Evolutionary conservation across 805 yeast genomes (phyloP).

Genomic region (Saccharomycopsis malanga): DNA sequence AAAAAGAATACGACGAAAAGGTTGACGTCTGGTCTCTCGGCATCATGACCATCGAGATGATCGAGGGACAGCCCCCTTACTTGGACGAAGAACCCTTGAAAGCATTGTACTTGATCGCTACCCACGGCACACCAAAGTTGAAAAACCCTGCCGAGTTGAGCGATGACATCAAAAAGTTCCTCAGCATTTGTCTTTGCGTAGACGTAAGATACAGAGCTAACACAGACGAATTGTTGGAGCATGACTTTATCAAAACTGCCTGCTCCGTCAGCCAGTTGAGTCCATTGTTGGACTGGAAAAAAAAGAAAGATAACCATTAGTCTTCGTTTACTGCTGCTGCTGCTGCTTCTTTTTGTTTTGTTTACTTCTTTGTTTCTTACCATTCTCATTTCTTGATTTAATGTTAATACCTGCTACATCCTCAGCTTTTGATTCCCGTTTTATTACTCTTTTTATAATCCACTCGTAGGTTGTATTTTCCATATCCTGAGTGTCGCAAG

Average conservation of each 20-base stretch:
- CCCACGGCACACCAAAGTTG: constrained; percentile 92
- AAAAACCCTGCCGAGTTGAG: constrained; percentile 81
- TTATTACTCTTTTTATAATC: too few species aligned
- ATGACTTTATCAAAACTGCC: constrained; percentile 59
- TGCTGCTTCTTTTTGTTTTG: too few species aligned
- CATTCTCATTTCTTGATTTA: too few species aligned
- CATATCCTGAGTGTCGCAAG: too few species aligned
- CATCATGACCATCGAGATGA: constrained; percentile 97
- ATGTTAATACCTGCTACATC: too few species aligned
- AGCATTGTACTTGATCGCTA: constrained; percentile 89
- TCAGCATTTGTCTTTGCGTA: constrained; percentile 87
- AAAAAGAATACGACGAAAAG: constrained; percentile 93
- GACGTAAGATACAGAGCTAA: constrained; percentile 89
- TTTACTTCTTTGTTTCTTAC: too few species aligned
- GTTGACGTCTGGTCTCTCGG: constrained; percentile 98
- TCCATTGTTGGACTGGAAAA: constrained; percentile 48
- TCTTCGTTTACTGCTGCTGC: too few species aligned
- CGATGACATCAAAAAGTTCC: constrained; percentile 71
- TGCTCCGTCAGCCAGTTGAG: constrained; percentile 56
- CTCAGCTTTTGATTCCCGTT: too few species aligned
- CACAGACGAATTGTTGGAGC: constrained; percentile 79
- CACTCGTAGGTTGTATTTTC: too few species aligned
- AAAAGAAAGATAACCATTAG: too few species aligned
- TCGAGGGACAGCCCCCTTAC: constrained; percentile 98
- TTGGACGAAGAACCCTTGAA: constrained; percentile 91